Percentiles rank a stretch among this genome's conserved stretches.
phyloP scores from a whole-genome alignment of 805 yeast species.

The Ogataea corticis region DNA sequence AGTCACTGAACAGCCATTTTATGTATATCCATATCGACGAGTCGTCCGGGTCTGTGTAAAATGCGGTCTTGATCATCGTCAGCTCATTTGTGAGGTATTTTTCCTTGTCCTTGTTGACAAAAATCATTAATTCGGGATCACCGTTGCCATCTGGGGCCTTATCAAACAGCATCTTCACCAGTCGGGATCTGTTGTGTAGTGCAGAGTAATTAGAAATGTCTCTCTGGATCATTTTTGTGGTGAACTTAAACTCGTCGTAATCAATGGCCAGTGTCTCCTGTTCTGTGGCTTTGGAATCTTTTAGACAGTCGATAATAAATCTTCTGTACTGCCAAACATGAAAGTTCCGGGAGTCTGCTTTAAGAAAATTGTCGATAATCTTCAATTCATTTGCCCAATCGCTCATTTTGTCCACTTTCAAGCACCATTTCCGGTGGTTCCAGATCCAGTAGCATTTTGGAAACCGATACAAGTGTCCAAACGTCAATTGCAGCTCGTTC shows the following conservation, averaged over 20 bases:
- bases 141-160: slow-evolving; percentile 17
- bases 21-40: slow-evolving; percentile 91
- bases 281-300: slow-evolving; percentile 10
- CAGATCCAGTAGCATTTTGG: slow-evolving; percentile 98
- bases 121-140: slow-evolving; percentile 20
- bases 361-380: slow-evolving; percentile 67
- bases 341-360: slow-evolving; percentile 77
- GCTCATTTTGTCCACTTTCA: slow-evolving; percentile 48
- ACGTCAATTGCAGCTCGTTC: slow-evolving; percentile 61
- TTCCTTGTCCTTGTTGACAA: slow-evolving; percentile 16
- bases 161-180: slow-evolving; percentile 55
- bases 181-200: slow-evolving; percentile 84
- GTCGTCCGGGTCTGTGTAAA: slow-evolving; percentile 91
- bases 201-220: slow-evolving; percentile 94
- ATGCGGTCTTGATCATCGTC: slow-evolving; percentile 72
- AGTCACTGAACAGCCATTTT: slow-evolving; percentile 67
- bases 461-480: slow-evolving; percentile 55
- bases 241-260: slow-evolving; percentile 66
- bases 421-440: slow-evolving; percentile 88
- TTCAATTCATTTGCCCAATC: slow-evolving; percentile 72
- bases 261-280: slow-evolving; percentile 26
- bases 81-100: slow-evolving; percentile 57
- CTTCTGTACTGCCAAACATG: slow-evolving; percentile 97
- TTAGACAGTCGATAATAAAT: slow-evolving; percentile 50
- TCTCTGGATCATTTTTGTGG: slow-evolving; percentile 73